These are phyloP conservation scores for Aspergillus sp. DNA, from an alignment of 2,329 filamentous ascomycete species.

Conservation along the genomic window DNA sequence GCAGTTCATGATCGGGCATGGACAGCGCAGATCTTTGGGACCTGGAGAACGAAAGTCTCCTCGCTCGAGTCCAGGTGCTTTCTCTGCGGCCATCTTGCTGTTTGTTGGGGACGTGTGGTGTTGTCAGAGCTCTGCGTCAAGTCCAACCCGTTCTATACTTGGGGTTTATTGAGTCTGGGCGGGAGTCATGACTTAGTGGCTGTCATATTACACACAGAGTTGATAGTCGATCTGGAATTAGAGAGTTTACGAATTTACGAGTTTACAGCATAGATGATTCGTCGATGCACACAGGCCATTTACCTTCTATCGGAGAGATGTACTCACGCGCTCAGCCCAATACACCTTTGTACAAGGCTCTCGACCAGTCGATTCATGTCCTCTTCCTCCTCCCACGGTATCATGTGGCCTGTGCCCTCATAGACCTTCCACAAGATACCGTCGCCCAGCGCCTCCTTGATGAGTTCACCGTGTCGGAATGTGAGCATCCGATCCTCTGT, in stretches of 20 bases:
- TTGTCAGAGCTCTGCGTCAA: not conserved
- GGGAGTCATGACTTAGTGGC: no score
- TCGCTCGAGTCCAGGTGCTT: not conserved
- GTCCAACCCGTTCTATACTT: no score
- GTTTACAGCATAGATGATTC: no score
- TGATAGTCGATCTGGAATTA: no score
- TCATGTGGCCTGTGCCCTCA: conserved; percentile 73
- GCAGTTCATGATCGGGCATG: conserved; percentile 16
- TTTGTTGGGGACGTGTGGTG: not conserved
- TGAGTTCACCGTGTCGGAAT: conserved; percentile 64
- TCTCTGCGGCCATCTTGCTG: not conserved
- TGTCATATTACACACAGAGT: no score
- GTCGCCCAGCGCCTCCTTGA: conserved; percentile 67
- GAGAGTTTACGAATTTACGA: no score
- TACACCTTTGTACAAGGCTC: conserved; percentile 50
- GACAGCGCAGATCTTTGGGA: conserved; percentile 10
- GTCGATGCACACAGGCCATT: no score
- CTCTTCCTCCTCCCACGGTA: conserved; percentile 66
- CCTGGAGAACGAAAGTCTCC: conserved; percentile 6
- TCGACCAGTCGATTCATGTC: conserved; percentile 69
- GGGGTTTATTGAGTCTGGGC: no score
- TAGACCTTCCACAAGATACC: conserved; percentile 54
- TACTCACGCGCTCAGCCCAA: not conserved
- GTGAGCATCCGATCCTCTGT: conserved; percentile 75
- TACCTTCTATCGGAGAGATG: no score